These are phyloP conservation scores for Lentinula aciculospora DNA, from an alignment of 768 basidiomycete species.

Conservation along the genomic window DNA sequence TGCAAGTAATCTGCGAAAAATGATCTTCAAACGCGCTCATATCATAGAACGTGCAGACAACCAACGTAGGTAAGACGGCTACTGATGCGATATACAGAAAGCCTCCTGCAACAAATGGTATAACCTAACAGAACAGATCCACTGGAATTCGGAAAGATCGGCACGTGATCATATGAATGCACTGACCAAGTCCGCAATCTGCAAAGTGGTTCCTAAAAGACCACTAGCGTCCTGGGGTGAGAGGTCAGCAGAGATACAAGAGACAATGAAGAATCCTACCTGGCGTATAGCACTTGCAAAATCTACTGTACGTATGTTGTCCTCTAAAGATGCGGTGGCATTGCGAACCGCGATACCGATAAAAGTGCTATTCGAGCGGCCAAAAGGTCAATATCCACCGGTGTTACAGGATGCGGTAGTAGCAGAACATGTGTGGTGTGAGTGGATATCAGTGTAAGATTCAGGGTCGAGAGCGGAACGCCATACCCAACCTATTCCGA, in stretches of 20 bases:
- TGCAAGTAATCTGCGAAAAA: conserved; percentile 56
- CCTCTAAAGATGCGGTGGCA: conserved; percentile 46
- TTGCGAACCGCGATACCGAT: conserved; percentile 85
- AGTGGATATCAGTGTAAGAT: not conserved
- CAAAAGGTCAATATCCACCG: not conserved
- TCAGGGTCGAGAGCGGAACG: not conserved
- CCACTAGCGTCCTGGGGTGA: conserved; percentile 48
- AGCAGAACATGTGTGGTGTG: not conserved
- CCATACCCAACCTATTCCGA: conserved; percentile 26
- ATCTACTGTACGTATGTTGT: conserved; percentile 39
- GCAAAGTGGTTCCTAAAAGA: conserved; percentile 77
- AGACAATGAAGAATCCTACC: not conserved
- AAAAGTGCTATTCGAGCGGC: conserved; percentile 53
- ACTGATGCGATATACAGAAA: conserved; percentile 94
- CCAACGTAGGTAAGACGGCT: conserved; percentile 82
- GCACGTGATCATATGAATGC: conserved; percentile 8
- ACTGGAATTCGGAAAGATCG: conserved; percentile 6
- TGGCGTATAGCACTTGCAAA: conserved; percentile 76
- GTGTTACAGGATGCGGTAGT: not conserved
- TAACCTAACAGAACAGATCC: conserved; percentile 47
- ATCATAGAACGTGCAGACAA: not conserved
- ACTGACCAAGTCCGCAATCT: conserved; percentile 74
- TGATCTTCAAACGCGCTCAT: conserved; percentile 8
- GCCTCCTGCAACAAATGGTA: conserved; percentile 86
- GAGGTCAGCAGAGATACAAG: not conserved